Evolutionary conservation across 1,139 yeast species (phyloP).

Genomic region (Taphrina pruni): DNA sequence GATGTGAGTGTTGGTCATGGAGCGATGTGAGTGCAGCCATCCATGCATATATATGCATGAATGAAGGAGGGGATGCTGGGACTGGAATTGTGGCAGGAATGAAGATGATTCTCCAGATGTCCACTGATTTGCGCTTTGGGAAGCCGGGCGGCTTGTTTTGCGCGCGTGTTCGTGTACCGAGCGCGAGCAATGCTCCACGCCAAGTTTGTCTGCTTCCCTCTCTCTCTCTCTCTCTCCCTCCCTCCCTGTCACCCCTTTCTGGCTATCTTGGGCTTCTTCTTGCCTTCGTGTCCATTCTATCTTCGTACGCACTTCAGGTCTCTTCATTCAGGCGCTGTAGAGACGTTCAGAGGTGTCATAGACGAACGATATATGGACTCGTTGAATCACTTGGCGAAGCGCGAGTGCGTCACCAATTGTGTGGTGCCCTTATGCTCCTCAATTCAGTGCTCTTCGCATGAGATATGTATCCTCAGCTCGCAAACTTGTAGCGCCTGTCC

Average conservation of each 20-base stretch:
- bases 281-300: too few species aligned
- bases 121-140: constrained; percentile 2
- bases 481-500: constrained; percentile 37
- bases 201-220: neutral
- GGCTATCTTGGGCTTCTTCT: neutral
- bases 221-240: neutral
- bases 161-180: constrained; percentile 11
- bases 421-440: constrained; percentile 32
- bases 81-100: too few species aligned
- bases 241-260: neutral
- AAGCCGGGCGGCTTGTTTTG: constrained; percentile 1
- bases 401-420: constrained; percentile 33
- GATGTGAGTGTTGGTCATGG: too few species aligned
- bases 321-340: too few species aligned
- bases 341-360: too few species aligned
- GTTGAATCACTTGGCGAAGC: constrained; percentile 14
- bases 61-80: too few species aligned
- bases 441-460: constrained; percentile 17
- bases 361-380: neutral
- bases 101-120: neutral
- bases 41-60: too few species aligned
- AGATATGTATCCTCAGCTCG: constrained; percentile 26
- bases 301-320: too few species aligned
- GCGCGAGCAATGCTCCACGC: neutral
- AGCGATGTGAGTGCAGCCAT: too few species aligned